Evolutionary conservation across 257 asterid genomes (phyloP).

Genomic region (Leptodermis oblonga): DNA sequence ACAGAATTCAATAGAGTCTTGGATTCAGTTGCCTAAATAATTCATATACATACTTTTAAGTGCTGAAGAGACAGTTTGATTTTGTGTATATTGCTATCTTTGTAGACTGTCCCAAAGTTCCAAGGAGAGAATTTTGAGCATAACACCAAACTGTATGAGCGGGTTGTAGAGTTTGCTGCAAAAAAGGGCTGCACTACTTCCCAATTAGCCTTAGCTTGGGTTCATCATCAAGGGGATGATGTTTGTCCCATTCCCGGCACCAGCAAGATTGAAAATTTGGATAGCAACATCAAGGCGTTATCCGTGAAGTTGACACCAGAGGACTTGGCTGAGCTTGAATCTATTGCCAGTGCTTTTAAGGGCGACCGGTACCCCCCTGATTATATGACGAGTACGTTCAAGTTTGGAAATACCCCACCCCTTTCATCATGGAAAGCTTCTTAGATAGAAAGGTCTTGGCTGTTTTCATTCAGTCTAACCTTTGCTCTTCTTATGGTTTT

Average conservation of each 20-base stretch:
- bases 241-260: too few species aligned
- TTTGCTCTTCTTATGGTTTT: too few species aligned
- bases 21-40: too few species aligned
- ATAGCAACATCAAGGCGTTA: slow-evolving; percentile 30
- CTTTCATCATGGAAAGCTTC: slow-evolving; percentile 28
- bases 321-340: slow-evolving; percentile 35
- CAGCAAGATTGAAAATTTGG: slow-evolving; percentile 27
- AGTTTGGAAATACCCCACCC: slow-evolving; percentile 26
- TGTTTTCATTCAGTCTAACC: too few species aligned
- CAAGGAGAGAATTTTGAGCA: slow-evolving; percentile 21
- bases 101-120: background rate
- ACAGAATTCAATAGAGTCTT: too few species aligned
- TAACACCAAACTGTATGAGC: slow-evolving; percentile 22
- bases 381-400: slow-evolving; percentile 5
- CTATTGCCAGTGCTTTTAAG: slow-evolving; percentile 30
- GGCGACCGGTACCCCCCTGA: slow-evolving; percentile 31
- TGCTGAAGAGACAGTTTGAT: too few species aligned
- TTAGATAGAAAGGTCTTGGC: too few species aligned
- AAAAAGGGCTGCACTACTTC: slow-evolving; percentile 29
- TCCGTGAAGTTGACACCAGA: slow-evolving; percentile 24
- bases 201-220: slow-evolving; percentile 37
- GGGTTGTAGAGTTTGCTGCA: slow-evolving; percentile 23
- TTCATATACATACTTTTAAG: too few species aligned
- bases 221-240: slow-evolving; percentile 30
- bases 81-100: too few species aligned